Evolutionary conservation across 225 moss, liverwort and hornwort genomes (phyloP).

Genomic region (Polytrichum formosum): DNA sequence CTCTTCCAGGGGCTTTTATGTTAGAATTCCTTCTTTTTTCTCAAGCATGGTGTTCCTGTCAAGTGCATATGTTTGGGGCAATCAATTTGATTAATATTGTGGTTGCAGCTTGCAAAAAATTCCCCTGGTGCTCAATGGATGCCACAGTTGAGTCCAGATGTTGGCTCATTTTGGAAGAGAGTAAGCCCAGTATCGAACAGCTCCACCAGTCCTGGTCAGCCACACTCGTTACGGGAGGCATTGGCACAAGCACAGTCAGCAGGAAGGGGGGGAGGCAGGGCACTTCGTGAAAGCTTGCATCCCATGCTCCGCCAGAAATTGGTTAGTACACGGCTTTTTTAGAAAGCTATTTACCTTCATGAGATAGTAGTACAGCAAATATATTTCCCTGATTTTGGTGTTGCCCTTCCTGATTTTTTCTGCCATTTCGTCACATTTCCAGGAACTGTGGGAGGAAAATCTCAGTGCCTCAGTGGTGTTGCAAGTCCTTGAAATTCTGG

Average conservation of each 20-base stretch:
- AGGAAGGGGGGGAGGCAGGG: conserved; percentile 73
- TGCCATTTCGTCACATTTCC: conserved; percentile 19
- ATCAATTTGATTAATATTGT: not conserved
- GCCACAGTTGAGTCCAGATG: conserved; percentile 87
- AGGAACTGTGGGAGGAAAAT: conserved; percentile 99
- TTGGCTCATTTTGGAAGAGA: conserved; percentile 85
- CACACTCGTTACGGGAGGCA: conserved; percentile 87
- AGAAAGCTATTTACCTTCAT: not conserved
- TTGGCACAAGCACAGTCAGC: conserved; percentile 88
- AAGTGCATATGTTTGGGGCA: not conserved
- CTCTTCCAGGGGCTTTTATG: too few species aligned
- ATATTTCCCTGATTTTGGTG: not conserved
- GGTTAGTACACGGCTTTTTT: conserved; percentile 30
- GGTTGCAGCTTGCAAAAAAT: conserved; percentile 47
- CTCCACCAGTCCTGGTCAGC: conserved; percentile 84
- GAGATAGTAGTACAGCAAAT: too few species aligned
- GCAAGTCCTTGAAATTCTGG: conserved; percentile 80
- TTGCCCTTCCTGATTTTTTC: not conserved
- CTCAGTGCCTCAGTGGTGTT: conserved; percentile 92
- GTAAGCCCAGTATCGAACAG: conserved; percentile 80
- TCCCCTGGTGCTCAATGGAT: conserved; percentile 66
- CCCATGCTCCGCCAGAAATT: conserved; percentile 92
- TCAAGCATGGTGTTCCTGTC: too few species aligned
- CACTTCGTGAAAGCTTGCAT: conserved; percentile 89
- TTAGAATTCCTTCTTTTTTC: too few species aligned